Conservation (phyloP, 2,329 filamentous ascomycete species). For the Sporothrix phasma region DNA sequence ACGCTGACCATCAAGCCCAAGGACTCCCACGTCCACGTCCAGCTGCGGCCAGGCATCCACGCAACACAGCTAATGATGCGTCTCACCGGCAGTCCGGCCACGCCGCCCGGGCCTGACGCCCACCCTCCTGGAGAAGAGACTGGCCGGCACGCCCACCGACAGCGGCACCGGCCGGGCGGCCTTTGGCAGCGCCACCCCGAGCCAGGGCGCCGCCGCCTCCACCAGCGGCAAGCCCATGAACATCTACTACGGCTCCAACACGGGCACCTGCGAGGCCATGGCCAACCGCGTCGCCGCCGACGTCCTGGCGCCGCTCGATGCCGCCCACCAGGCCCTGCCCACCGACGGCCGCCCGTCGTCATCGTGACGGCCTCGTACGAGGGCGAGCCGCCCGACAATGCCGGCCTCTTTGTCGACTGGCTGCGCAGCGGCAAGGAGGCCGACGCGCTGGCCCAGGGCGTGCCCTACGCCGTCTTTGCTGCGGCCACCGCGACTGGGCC, state of each 20-base stretch:
- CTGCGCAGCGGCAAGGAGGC: slow-evolving; percentile 1
- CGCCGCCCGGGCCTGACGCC: slow-evolving; percentile 35
- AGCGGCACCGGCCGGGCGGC: too few species aligned
- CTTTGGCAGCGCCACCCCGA: too few species aligned
- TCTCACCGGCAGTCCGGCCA: too few species aligned
- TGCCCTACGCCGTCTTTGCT: slow-evolving; percentile 56
- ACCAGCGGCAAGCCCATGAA: slow-evolving; percentile 35
- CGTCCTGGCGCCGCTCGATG: slow-evolving; percentile 44
- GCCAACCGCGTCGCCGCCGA: slow-evolving; percentile 51
- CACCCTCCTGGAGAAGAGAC: slow-evolving; percentile 21
- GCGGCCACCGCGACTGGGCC: slow-evolving; percentile 42
- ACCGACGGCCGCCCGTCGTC: slow-evolving; percentile 34
- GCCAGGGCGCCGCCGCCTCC: slow-evolving; percentile 24
- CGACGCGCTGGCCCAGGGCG: neutral
- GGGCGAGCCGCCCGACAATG: slow-evolving; percentile 64
- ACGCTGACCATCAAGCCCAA: slow-evolving; percentile 52
- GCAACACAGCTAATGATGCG: too few species aligned
- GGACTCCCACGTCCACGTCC: slow-evolving; percentile 48
- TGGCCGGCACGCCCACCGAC: neutral
- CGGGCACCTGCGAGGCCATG: slow-evolving; percentile 61
- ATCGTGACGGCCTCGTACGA: slow-evolving; percentile 63
- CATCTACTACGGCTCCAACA: slow-evolving; percentile 62
- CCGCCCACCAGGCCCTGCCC: neutral
- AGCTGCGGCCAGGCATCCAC: too few species aligned
- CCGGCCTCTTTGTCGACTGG: slow-evolving; percentile 32